Base-by-base conservation (phyloP, 805 yeast species). In the Jamesozyma jinghongensis region DNA sequence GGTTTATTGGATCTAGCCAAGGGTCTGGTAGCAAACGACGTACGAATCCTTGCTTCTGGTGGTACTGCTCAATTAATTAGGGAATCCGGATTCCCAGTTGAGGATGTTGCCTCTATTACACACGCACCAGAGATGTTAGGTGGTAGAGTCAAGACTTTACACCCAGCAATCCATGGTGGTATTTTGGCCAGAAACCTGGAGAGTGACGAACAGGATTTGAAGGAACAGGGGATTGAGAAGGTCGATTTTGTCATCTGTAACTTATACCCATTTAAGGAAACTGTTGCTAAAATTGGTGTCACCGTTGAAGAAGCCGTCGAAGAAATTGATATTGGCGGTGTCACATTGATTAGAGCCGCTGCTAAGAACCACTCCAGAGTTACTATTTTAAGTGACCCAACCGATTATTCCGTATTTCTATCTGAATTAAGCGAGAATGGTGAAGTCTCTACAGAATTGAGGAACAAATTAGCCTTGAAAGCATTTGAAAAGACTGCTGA, bases 61-160 rank as follows among this genome's bases (percentile, higher is more conserved):
- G 98, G 98, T 62, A 92, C 98, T 41, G 94, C 98, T 42, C 78
- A 75, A 58, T 71, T 92, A 71, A 79, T 92, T 42, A 81, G 95
- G 62, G 98, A 88, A 66, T 95, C 97, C 42, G 97, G 97, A 11
- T 90, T 92, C 78, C 90, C 95, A 34, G 97, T 92, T 14, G 95
- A 90, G 51, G 98, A 92, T 59, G 96, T 92, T 32, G 80, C 94
- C 32, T 63, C 92, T 44, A 86, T 92, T 63, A 92, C 98, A 29
- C 95, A 92, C 60, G 97, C 97, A 32, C 98, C 98, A 40, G 98
- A 92, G 68, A 92, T 92, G 95, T 74, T 92, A 53, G 95, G 97
- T 48, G 98, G 98, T 50, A 78, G 98, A 68, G 98, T 92, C 54
- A 92, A 92, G 72, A 92, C 98, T 45, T 73, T 92, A 56, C 98